Evolutionary conservation across 176 grass and related monocot genomes (phyloP).

Genomic region (Melocanna baccifera): DNA sequence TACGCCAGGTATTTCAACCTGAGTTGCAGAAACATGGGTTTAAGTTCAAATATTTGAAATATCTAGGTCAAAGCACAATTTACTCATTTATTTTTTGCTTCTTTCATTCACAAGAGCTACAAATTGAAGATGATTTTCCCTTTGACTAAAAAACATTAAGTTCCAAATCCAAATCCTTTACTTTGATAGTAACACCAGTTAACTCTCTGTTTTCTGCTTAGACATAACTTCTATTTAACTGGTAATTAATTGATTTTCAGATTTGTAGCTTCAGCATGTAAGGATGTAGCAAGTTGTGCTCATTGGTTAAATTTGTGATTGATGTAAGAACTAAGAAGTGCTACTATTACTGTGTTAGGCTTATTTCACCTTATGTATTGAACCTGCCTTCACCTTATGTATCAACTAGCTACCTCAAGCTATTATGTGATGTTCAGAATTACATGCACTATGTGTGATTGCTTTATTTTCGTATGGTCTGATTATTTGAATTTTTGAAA

Average conservation of each 20-base stretch:
- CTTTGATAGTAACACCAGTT: slow-evolving; percentile 1
- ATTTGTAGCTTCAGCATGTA: slow-evolving; percentile 14
- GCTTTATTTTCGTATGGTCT: slow-evolving; percentile 25
- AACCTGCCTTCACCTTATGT: background rate
- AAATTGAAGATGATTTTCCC: background rate
- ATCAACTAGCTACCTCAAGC: background rate
- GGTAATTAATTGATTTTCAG: background rate
- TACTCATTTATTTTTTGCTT: background rate
- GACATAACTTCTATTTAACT: background rate
- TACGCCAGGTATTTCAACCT: background rate
- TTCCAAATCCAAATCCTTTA: background rate
- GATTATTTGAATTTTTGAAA: slow-evolving; percentile 21
- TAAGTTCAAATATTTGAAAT: background rate
- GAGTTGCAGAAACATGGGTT: background rate
- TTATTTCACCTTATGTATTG: too few relatives aligned
- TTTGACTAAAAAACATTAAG: background rate
- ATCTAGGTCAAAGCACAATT: background rate
- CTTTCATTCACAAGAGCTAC: background rate
- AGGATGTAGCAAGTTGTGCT: background rate
- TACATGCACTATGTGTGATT: background rate
- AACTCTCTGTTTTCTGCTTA: background rate
- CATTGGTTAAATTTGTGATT: background rate
- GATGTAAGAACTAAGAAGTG: slow-evolving; percentile 2
- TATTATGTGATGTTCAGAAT: background rate
- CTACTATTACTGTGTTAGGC: background rate